Base-by-base conservation (phyloP, 164 flowering plant species). In the Cinnamomum chago region DNA sequence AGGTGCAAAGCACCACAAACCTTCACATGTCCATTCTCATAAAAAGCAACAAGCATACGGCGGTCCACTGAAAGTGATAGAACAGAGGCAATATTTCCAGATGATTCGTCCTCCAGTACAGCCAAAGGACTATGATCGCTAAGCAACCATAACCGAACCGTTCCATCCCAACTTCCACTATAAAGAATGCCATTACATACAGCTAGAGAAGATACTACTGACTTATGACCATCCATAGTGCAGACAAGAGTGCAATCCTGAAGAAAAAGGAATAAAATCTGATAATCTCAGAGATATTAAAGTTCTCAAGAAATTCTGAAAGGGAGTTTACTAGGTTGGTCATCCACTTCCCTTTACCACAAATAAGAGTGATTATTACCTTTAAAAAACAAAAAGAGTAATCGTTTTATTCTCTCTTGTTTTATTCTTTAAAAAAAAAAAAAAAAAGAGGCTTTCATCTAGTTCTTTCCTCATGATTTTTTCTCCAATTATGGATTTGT, bases 151-250 rank as follows among this genome's bases (percentile, higher is more conserved):
- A 95, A 77, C 15, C 94, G 86, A 52, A 95, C 79, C 12, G 95
- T 92, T 78, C 99, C 99, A 81, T 95, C 99, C 97, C 96, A 93
- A 72, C 99, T 93, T n/a, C 99, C 99, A 84, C 99, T 95, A 68
- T 93, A 95, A 58, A 95, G 94, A 78, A 93, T 85, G 58, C 94
- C 96, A 76, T 85, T 78, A 69, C 83, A 74, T 71, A 87, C 85
- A 35, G 82, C 82, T 72, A 95, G 77, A 3, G 89, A 62, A 58
- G 97, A 93, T 73, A 95, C 97, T 10, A 85, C 94, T 27, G 99
- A 92, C 79, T 82, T 95, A 76, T 95, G 99, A 73, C 98, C 98
- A 69, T 64, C 81, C 98, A 95, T 87, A 7, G 87, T 85, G 85
- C 89, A 90, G 3, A 81, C 69, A 58, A 92, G 79, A 40, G 80